These are phyloP conservation scores for Entomortierella chlamydospora DNA, from an alignment of 192 early-diverging fungal genomes.

Conservation along the genomic window DNA sequence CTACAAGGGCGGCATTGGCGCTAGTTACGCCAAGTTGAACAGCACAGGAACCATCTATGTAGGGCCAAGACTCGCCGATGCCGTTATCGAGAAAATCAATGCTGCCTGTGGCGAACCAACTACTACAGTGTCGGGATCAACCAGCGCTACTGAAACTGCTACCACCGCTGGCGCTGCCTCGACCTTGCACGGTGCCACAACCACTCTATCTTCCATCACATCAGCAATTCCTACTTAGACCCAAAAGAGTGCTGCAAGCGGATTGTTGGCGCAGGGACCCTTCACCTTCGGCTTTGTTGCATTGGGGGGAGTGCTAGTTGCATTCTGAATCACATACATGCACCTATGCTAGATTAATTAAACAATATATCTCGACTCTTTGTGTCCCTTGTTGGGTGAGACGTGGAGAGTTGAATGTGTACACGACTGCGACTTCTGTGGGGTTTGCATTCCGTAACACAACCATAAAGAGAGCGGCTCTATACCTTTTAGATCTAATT, in stretches of 20 bases:
- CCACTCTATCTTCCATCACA: neutral
- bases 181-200: neutral
- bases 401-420: no score
- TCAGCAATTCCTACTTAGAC: neutral
- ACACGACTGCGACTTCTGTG: no score
- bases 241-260: neutral
- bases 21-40: constrained; percentile 26
- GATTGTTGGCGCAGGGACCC: constrained; percentile 6
- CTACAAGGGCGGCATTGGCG: constrained; percentile 48
- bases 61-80: constrained; percentile 8
- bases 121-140: neutral
- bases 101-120: no score
- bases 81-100: no score
- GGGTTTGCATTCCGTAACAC: no score
- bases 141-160: neutral
- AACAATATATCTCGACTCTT: no score
- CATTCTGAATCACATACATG: neutral
- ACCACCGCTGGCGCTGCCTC: no score
- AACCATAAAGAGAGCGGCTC: no score
- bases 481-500: no score
- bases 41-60: constrained; percentile 33
- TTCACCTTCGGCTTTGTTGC: constrained; percentile 15
- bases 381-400: no score
- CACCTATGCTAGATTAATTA: no score
- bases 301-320: constrained; percentile 20